These are phyloP conservation scores for Marchantia paleacea DNA, from an alignment of 225 moss, liverwort and hornwort genomes.

Conservation along the genomic window DNA sequence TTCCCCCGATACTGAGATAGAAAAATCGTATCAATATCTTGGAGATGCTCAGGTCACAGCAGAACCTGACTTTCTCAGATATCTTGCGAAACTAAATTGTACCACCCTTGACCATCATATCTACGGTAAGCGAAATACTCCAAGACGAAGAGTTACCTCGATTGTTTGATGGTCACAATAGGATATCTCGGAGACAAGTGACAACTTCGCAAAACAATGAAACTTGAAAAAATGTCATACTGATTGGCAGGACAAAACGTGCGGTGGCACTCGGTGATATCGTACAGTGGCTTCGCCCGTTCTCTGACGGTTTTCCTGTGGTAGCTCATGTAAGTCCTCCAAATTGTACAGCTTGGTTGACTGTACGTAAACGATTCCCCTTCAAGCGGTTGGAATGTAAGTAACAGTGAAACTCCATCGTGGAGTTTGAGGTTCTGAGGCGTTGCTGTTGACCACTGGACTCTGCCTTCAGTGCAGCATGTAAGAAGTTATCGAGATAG, in stretches of 20 bases:
- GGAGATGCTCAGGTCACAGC: neutral
- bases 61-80: neutral
- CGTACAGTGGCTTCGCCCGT: neutral
- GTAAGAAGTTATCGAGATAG: too few relatives aligned
- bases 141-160: neutral
- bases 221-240: neutral
- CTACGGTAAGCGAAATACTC: neutral
- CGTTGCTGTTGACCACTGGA: neutral
- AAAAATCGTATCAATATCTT: neutral
- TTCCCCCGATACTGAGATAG: too few relatives aligned
- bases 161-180: neutral
- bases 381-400: neutral
- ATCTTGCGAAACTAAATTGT: neutral
- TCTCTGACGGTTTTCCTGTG: neutral
- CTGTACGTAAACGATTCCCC: neutral
- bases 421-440: too few relatives aligned
- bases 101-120: neutral
- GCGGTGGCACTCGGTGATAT: neutral
- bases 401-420: too few relatives aligned
- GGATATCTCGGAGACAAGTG: neutral
- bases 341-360: neutral
- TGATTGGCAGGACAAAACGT: neutral
- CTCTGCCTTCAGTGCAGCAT: neutral
- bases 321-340: neutral
- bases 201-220: neutral